Evolutionary conservation across 352 stramenopile genomes (phyloP), one percentile per base, ranked within the genome.

Genomic region (Phytophthora melonis): DNA sequence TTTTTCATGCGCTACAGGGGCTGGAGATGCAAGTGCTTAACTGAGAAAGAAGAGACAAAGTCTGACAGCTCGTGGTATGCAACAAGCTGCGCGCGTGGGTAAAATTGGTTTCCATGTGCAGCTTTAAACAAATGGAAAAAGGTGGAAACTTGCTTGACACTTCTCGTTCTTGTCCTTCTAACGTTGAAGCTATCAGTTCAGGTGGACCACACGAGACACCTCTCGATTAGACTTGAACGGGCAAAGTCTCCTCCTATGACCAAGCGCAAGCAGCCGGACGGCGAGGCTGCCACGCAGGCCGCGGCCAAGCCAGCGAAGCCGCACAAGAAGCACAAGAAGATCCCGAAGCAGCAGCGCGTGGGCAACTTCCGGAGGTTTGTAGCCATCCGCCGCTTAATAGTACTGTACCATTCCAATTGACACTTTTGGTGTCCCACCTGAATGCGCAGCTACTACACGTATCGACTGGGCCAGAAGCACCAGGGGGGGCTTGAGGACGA

Each of bases 351-450:
- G 57, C 74, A 91, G 32, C 84, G 85, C 54, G 87, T 93, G 16
- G 87, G 86, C 49, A 95, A 93, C 77, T 95, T 95, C 55, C 78
- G 81, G 23, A 95, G 86, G 87, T 91, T 19, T 19, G 70, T 65
- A 36, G 9, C 50, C n/a, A 25, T 9, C 23, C 27, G 1, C 25
- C 9, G 1, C 4, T 13, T 30, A 6, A 14, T 45, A 45, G 14
- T 18, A n/a, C 14, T 47, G 14, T 47, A 8, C 13, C 13, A n/a
- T 47, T 47, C 39, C 30, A 13, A 47, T 19, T 74, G 18, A 73
- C 43, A 3, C 16, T 34, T 66, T 32, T 41, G 56, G 30, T 36
- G 30, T 11, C 2, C 8, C 8, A 36, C 30, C 30, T 9, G 19
- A 53, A 13, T 21, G 25, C 61, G 27, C 30, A 95, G 87, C 65